Evolutionary conservation across 2,329 filamentous ascomycete genomes (phyloP), one percentile per base, ranked within the genome.

Genomic region (Exophiala xenobiotica): DNA sequence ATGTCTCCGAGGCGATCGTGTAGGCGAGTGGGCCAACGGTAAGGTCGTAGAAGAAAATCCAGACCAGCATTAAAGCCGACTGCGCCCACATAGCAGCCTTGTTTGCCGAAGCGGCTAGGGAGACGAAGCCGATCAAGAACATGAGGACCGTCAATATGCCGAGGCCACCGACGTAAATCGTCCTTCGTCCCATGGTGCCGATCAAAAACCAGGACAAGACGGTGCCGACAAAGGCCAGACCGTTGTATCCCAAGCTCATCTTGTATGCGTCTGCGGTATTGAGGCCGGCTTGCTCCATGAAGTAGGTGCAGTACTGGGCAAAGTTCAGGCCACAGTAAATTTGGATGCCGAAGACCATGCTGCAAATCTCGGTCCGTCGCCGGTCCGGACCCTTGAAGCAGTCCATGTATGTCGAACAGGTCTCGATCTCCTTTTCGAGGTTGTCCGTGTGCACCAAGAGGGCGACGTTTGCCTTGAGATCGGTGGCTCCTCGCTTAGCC

Each of bases 251-350:
- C 46, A 86, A 72, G 1, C 67, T 64, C 23, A 75, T 57, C 9
- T 63, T 64, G 51, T 72, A 74, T 0, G 71, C 66, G 38, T 68
- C 56, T 44, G 19, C 24, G 31, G 53, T 39, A 33, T 42, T 51
- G n/a, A 75, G 61, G 4, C 73, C 72, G n/a, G 73, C 80, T 61
- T 80, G 77, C 55, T 78, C 68, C 51, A 74, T 61, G 60, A 83
- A 82, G 61, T 82, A 83, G 2, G 80, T 85, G 14, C 57, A 82
- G 59, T 83, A 87, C 47, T 80, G 80, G 46, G 83, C 81, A 58
- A 86, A 78, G 12, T 82, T 80, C 56, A 82, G 81, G 18, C 83
- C 82, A 45, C 78, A 80, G 1, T 85, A 70, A 14, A 83, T 82
- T 61, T 87, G 83, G 6, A 67, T 65, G 2, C 65, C 56, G 68